Conservation (phyloP, 352 stramenopile species). For the Globisporangium uncinulatum region DNA sequence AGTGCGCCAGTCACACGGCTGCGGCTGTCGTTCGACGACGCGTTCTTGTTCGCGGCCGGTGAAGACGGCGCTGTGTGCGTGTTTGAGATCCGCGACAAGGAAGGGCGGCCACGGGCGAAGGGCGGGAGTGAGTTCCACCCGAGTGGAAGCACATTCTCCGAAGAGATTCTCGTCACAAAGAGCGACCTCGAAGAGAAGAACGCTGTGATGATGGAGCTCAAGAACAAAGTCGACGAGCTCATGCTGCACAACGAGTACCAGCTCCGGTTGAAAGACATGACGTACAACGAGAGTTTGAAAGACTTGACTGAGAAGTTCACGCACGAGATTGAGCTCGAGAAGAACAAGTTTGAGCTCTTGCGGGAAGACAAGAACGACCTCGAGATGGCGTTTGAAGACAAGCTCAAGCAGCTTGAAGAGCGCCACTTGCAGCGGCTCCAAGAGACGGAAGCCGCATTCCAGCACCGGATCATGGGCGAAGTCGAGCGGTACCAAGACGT, state of each 20-base stretch:
- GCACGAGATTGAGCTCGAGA: conserved; percentile 90
- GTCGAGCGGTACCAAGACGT: conserved; percentile 90
- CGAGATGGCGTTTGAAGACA: conserved; percentile 90
- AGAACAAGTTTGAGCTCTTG: conserved; percentile 88
- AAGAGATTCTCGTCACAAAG: conserved; percentile 86
- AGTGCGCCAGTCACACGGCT: conserved; percentile 76
- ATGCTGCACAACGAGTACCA: conserved; percentile 95
- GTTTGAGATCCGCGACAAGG: conserved; percentile 86
- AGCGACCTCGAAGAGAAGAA: conserved; percentile 92
- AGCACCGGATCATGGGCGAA: conserved; percentile 92
- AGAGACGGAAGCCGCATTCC: conserved; percentile 85
- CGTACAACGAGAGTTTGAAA: conserved; percentile 93
- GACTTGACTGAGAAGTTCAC: conserved; percentile 92
- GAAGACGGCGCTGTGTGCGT: conserved; percentile 86
- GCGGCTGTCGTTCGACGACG: conserved; percentile 82
- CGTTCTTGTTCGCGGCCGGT: conserved; percentile 85
- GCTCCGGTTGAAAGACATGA: conserved; percentile 93
- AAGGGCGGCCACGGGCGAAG: conserved; percentile 53
- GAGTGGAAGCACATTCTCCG: conserved; percentile 35
- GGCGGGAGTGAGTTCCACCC: conserved; percentile 16
- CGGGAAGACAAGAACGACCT: conserved; percentile 91
- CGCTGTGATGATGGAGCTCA: conserved; percentile 88
- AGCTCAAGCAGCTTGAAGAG: conserved; percentile 89
- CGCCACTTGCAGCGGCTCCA: conserved; percentile 89
- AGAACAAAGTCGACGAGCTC: conserved; percentile 93